Percentiles rank a stretch among this genome's conserved stretches.
Evolutionary conservation across 169 alveolate genomes (phyloP).

Genomic region (Blepharisma undulans): DNA sequence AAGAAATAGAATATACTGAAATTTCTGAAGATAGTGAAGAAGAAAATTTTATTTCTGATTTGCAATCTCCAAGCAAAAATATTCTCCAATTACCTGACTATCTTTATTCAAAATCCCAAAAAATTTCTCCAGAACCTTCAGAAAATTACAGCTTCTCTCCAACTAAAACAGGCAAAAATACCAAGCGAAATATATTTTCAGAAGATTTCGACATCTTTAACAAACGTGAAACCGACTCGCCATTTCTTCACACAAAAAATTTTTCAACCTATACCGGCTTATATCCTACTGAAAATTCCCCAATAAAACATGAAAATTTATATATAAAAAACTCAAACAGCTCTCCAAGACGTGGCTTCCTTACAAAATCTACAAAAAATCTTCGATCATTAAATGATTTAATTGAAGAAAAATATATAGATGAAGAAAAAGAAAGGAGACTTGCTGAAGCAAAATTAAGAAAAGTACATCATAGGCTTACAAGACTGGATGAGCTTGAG

Average conservation of each 20-base stretch:
- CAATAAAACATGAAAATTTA: not conserved
- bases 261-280: not conserved
- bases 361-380: not conserved
- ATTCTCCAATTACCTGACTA: not conserved
- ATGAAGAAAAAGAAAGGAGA: not conserved
- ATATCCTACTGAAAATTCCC: not conserved
- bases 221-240: not conserved
- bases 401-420: not conserved
- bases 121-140: not conserved
- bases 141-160: not conserved
- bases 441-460: not conserved
- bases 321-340: not conserved
- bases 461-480: not conserved
- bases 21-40: conserved; percentile 42
- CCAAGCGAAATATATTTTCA: not conserved
- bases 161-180: not conserved
- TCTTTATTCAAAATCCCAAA: not conserved
- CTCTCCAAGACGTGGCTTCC: not conserved
- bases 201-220: not conserved
- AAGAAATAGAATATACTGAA: conserved; percentile 57
- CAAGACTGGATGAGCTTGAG: not conserved
- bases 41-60: conserved; percentile 1
- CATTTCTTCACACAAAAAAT: not conserved
- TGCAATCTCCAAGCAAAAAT: not conserved
- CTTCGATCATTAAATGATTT: not conserved